phyloP scores from a whole-genome alignment of 2,329 filamentous ascomycete species.

The Hortaea sp. region DNA sequence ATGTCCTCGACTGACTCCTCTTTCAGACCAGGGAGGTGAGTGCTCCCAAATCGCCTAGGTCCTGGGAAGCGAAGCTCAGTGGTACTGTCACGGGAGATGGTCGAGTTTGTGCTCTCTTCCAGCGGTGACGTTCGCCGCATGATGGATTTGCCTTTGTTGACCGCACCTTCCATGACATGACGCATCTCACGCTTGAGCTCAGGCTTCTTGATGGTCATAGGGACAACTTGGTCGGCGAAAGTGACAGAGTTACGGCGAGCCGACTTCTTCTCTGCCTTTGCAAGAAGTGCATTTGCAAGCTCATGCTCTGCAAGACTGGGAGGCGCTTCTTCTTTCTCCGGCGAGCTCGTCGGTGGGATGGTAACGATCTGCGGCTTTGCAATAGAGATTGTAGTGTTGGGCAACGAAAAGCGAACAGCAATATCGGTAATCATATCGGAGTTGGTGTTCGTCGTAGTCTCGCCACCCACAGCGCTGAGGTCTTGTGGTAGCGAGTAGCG shows the following conservation, averaged over 20 bases:
- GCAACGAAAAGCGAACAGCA: constrained; percentile 28
- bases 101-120: constrained; percentile 12
- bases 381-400: constrained; percentile 26
- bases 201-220: constrained; percentile 23
- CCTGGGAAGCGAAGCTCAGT: constrained; percentile 17
- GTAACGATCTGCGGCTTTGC: constrained; percentile 25
- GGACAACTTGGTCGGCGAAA: constrained; percentile 26
- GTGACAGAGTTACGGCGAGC: constrained; percentile 19
- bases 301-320: constrained; percentile 1
- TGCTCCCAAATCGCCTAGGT: constrained; percentile 18
- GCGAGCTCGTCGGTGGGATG: constrained; percentile 20
- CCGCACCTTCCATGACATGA: constrained; percentile 9
- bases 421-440: constrained; percentile 27
- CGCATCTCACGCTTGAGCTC: constrained; percentile 11
- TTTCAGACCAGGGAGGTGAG: constrained; percentile 35
- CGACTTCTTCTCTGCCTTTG: constrained; percentile 7
- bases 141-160: constrained; percentile 16
- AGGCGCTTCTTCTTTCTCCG: constrained; percentile 15
- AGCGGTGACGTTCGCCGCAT: constrained; percentile 18
- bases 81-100: constrained; percentile 14
- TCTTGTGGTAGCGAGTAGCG: constrained; percentile 23
- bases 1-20: constrained; percentile 40
- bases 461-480: constrained; percentile 21
- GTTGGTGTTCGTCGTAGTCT: constrained; percentile 19
- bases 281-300: constrained; percentile 1